Evolutionary conservation across 768 basidiomycete species (phyloP).

Genomic region (Sporobolomyces phaffii): DNA sequence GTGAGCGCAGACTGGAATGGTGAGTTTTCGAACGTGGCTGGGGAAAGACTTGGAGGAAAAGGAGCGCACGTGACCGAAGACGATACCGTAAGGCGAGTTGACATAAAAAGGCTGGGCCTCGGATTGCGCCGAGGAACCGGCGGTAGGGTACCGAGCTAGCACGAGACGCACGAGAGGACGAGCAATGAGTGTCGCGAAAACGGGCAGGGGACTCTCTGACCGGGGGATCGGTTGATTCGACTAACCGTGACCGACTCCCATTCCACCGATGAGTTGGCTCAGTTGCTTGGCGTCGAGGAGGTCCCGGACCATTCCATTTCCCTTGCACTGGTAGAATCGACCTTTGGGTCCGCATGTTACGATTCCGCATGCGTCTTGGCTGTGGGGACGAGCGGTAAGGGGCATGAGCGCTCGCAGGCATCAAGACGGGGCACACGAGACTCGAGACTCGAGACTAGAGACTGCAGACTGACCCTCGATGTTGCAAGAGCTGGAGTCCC

Average conservation of each 20-base stretch:
- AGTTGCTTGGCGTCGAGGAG: slow-evolving; percentile 71
- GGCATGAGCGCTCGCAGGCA: neutral
- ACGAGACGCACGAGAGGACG: no score
- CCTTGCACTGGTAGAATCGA: slow-evolving; percentile 95
- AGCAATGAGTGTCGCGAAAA: no score
- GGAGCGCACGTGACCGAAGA: slow-evolving; percentile 79
- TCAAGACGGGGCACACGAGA: no score
- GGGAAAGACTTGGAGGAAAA: no score
- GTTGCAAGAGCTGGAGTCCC: slow-evolving; percentile 89
- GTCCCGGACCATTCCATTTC: slow-evolving; percentile 98
- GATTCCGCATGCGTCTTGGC: slow-evolving; percentile 92
- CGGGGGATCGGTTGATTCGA: no score
- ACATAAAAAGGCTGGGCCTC: slow-evolving; percentile 99
- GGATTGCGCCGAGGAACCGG: slow-evolving; percentile 90
- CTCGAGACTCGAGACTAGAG: no score
- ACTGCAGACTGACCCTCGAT: slow-evolving; percentile 57
- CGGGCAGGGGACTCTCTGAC: no score
- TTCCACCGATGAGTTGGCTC: slow-evolving; percentile 73
- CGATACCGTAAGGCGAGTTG: slow-evolving; percentile 99
- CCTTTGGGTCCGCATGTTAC: slow-evolving; percentile 94
- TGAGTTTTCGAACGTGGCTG: neutral
- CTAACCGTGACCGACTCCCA: slow-evolving; percentile 95
- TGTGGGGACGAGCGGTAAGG: neutral
- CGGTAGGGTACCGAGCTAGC: slow-evolving; percentile 92
- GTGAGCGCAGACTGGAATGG: neutral